A percentile compares a stretch with the other conserved stretches of the same genome.
These are phyloP conservation scores for Zychaea mexicana DNA, from an alignment of 371 early-diverging fungal species.

Conservation along the genomic window DNA sequence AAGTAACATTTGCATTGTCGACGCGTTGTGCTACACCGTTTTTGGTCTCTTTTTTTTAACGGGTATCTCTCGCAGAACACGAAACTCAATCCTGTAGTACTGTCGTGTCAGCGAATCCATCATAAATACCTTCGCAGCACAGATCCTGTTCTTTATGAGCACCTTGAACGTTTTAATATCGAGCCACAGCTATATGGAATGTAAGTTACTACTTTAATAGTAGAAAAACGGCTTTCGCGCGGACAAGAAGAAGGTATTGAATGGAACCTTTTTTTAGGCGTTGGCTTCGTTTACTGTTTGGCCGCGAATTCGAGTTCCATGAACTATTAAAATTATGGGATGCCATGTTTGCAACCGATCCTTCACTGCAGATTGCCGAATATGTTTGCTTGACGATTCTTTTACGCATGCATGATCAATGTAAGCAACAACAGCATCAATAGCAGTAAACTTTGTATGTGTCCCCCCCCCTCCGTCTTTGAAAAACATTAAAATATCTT, in stretches of 20 bases:
- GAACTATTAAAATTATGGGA: slow-evolving; percentile 87
- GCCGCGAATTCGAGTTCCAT: slow-evolving; percentile 81
- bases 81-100: slow-evolving; percentile 71
- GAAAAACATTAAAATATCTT: background rate
- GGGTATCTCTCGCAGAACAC: slow-evolving; percentile 9
- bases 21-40: too few relatives aligned
- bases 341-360: slow-evolving; percentile 82
- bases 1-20: background rate
- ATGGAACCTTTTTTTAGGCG: slow-evolving; percentile 51
- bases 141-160: slow-evolving; percentile 72
- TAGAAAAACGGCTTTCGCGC: too few relatives aligned
- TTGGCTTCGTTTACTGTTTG: slow-evolving; percentile 93
- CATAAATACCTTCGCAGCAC: slow-evolving; percentile 66
- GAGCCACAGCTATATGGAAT: slow-evolving; percentile 95
- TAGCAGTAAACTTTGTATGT: background rate
- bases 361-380: slow-evolving; percentile 74
- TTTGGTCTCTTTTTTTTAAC: background rate
- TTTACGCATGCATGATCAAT: slow-evolving; percentile 71
- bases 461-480: too few relatives aligned
- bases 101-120: slow-evolving; percentile 73
- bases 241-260: too few relatives aligned
- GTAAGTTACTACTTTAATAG: slow-evolving; percentile 43
- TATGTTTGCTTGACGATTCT: slow-evolving; percentile 82
- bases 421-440: slow-evolving; percentile 44
- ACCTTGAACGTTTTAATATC: slow-evolving; percentile 73